Base-by-base conservation (phyloP, 768 basidiomycete species). In the Boletellus ananiceps region DNA sequence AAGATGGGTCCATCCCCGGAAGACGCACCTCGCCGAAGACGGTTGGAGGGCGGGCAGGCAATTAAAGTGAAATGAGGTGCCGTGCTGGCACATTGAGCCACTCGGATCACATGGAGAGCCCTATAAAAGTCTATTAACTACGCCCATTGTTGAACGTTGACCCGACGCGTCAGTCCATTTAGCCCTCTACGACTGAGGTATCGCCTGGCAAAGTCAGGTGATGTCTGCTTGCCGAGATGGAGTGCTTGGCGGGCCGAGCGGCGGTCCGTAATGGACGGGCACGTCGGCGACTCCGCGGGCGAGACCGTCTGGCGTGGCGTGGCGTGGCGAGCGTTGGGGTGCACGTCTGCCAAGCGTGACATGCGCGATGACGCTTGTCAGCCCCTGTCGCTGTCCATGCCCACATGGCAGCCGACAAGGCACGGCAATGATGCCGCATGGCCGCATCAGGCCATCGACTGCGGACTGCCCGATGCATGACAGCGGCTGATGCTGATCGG, bases 11-110 rank as follows among this genome's bases (percentile, higher is more conserved):
- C 58, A 42, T 60, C 50, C 33, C 52, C 61, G 55, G 72, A 74
- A 47, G 72, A 74, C 50, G 78, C 75, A 47, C 62, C 69, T 53
- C 74, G 82, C 60, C 68, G 79, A 57, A 74, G 81, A 61, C 74
- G 80, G 49, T 66, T 83, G 39, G 81, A 82, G 58, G 75, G 76
- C 46, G 80, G 81, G 34, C 75, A 58, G 50, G 68, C 74, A 52
- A 73, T 74, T 49, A 82, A 82, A 67, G 73, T 81, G 59, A 77
- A 77, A 63, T 83, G 73, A 68, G 41, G 46, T 50, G 39, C 44
- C 39, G 45, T 59, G 37, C 21, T 33, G 45, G 49, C 56, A 47
- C 31, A 49, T 47, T 53, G 52, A 54, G 57, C 50, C 59, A 66
- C 56, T 47, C 59, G 57, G 64, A 65, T 66, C 58, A 60, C 51